A percentile compares a stretch with the other conserved stretches of the same genome.
These are phyloP conservation scores for Colletotrichum sp. DNA, from an alignment of 2,329 filamentous ascomycete species.

Conservation along the genomic window DNA sequence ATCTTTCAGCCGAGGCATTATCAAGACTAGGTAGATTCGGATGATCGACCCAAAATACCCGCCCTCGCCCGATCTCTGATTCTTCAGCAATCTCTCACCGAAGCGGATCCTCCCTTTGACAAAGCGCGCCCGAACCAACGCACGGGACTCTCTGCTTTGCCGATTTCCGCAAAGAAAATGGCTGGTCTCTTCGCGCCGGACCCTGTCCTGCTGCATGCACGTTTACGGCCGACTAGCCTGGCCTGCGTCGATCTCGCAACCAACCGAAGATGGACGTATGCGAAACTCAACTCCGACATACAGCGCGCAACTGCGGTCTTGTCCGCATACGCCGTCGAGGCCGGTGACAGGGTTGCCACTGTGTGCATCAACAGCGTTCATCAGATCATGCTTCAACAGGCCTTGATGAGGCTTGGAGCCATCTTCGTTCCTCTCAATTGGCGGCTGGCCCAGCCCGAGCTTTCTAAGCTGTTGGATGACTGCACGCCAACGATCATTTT, in stretches of 20 bases:
- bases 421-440: slow-evolving; percentile 15
- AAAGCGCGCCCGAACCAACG: background rate
- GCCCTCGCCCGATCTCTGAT: background rate
- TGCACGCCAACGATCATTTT: slow-evolving; percentile 5
- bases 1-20: background rate
- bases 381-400: slow-evolving; percentile 18
- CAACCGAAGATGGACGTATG: slow-evolving; percentile 17
- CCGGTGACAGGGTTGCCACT: slow-evolving; percentile 12
- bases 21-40: background rate
- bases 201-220: slow-evolving; percentile 15
- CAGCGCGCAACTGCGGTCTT: slow-evolving; percentile 6
- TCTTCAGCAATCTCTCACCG: background rate
- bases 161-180: background rate
- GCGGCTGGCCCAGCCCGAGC: slow-evolving; percentile 16
- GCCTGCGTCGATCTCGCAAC: slow-evolving; percentile 17
- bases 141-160: background rate
- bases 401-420: slow-evolving; percentile 6
- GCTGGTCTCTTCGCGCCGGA: background rate
- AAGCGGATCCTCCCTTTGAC: background rate
- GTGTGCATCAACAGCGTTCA: slow-evolving; percentile 8
- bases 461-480: background rate
- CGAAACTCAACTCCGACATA: slow-evolving; percentile 15
- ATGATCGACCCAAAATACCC: background rate
- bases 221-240: slow-evolving; percentile 12
- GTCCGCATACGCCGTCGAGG: background rate